Evolutionary conservation across 169 alveolate genomes (phyloP), one percentile per base, ranked within the genome.

Genomic region (Cryptosporidium sp.): DNA sequence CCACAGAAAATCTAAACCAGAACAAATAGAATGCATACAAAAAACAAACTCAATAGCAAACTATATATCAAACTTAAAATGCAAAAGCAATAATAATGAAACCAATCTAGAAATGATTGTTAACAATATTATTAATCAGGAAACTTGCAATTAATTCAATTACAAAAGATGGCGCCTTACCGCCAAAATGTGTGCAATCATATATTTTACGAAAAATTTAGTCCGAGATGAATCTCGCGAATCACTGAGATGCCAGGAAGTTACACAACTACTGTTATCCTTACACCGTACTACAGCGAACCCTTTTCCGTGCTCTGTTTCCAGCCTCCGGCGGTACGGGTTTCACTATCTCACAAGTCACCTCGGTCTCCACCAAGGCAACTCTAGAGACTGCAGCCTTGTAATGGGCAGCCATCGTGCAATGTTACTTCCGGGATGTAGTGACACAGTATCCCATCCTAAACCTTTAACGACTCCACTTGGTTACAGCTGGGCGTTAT

Each of bases 281-380:
- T 80, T 42, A 39, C 89, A 80, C 89, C 75, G 89, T 80, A 80
- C 89, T 39, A 65, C 89, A 65, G 89, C 75, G 89, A 80, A 73
- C 42, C 48, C 89, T 80, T 80, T 42, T 80, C 89, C 89, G 89
- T 80, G 89, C 75, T 80, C 89, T 80, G 89, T 80, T 80, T 60
- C 89, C 89, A 80, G 89, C 89, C 89, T 80, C 89, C 89, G 89
- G 89, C 89, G 89, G 89, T 80, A 58, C 89, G 89, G 60, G 42
- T 73, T 62, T 80, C 89, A 80, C 42, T 80, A 80, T 80, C 89
- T 31, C 89, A 80, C 89, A 62, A 80, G 89, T 23, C 67, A 62
- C 26, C 73, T 65, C 51, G 18, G 75, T 80, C 75, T 80, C 89
- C 89, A 80, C 75, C 31, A 35, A 65, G 73, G 52, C 68, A 23